Conservation (phyloP, 805 yeast species). For the Metschnikowia amazonensis region DNA sequence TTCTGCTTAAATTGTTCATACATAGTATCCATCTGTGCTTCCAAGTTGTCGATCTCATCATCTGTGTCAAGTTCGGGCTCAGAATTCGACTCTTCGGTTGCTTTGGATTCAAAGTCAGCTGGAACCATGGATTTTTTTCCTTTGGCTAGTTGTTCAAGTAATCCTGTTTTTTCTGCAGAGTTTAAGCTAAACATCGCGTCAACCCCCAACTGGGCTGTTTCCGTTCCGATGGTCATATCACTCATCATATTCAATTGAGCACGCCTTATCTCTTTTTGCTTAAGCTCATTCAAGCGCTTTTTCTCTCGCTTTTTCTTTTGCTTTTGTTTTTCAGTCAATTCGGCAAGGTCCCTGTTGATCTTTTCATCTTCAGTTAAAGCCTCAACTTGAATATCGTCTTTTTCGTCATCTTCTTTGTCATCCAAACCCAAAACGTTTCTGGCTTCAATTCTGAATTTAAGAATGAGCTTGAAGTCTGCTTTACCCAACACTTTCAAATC, state of each 20-base stretch:
- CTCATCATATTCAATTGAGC: slow-evolving; percentile 96
- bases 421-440: slow-evolving; percentile 72
- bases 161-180: slow-evolving; percentile 85
- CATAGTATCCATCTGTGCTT: slow-evolving; percentile 79
- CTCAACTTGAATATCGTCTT: slow-evolving; percentile 56
- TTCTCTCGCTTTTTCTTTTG: slow-evolving; percentile 73
- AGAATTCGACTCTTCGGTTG: slow-evolving; percentile 49
- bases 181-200: slow-evolving; percentile 79
- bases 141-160: slow-evolving; percentile 62
- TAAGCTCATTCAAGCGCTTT: slow-evolving; percentile 73
- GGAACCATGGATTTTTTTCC: slow-evolving; percentile 66
- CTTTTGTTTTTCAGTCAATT: slow-evolving; percentile 66
- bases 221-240: slow-evolving; percentile 88
- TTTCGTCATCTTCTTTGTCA: slow-evolving; percentile 47
- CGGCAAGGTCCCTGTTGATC: slow-evolving; percentile 79
- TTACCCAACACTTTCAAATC: slow-evolving; percentile 93
- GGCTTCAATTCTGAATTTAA: slow-evolving; percentile 87
- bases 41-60: slow-evolving; percentile 65
- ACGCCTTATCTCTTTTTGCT: slow-evolving; percentile 83
- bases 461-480: slow-evolving; percentile 81
- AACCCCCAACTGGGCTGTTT: slow-evolving; percentile 77
- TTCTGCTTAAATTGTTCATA: slow-evolving; percentile 65
- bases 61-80: slow-evolving; percentile 33
- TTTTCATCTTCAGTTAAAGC: slow-evolving; percentile 82
- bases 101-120: slow-evolving; percentile 43